A percentile compares a stretch with the other conserved stretches of the same genome.
Conservation (phyloP, 2,329 filamentous ascomycete species). For the Chaetoscypha palmicola region DNA sequence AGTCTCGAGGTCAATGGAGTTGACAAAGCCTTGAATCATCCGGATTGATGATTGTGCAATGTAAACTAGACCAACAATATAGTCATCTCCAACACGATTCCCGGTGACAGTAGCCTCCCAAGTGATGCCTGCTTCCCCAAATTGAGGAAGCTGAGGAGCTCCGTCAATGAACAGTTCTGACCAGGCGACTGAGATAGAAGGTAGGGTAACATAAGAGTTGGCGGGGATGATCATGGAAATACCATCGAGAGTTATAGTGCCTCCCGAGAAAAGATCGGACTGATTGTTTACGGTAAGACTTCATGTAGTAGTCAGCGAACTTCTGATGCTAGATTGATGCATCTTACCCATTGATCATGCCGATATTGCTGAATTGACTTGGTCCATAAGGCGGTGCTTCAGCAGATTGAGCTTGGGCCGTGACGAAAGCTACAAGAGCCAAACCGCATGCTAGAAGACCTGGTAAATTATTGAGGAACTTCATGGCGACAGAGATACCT, state of each 20-base stretch:
- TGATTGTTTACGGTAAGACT: slow-evolving; percentile 3
- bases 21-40: slow-evolving; percentile 19
- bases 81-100: slow-evolving; percentile 11
- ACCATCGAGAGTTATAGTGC: slow-evolving; percentile 19
- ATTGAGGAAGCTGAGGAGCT: slow-evolving; percentile 12
- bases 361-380: slow-evolving; percentile 17
- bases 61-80: slow-evolving; percentile 20
- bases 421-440: background rate
- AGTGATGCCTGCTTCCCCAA: slow-evolving; percentile 1
- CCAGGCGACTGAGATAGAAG: slow-evolving; percentile 21
- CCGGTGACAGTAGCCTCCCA: slow-evolving; percentile 17
- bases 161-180: slow-evolving; percentile 18
- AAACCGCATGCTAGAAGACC: background rate
- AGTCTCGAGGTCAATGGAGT: slow-evolving; percentile 14
- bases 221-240: slow-evolving; percentile 13
- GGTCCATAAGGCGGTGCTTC: slow-evolving; percentile 16
- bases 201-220: slow-evolving; percentile 20
- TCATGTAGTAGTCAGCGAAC: background rate
- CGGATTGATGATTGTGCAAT: slow-evolving; percentile 17
- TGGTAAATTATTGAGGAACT: background rate
- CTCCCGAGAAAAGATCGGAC: slow-evolving; percentile 15
- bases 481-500: background rate
- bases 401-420: background rate
- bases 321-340: background rate
- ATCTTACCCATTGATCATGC: slow-evolving; percentile 15